Evolutionary conservation across 345 rosid species (phyloP).

Genomic region (Hibiscus trionum): DNA sequence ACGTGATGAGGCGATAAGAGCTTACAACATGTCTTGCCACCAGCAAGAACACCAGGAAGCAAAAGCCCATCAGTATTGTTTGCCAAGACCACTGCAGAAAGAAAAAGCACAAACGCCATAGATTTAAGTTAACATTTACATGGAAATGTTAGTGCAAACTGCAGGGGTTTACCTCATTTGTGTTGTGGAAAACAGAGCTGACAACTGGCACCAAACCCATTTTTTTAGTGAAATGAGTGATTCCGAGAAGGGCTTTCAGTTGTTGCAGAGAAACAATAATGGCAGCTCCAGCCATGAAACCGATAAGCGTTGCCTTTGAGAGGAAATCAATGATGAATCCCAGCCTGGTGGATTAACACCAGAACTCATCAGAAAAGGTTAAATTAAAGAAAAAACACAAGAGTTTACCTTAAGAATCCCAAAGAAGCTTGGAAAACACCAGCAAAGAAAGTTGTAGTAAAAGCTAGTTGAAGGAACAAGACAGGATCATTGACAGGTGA

Average conservation of each 20-base stretch:
- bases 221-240: constrained; percentile 73
- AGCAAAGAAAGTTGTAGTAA: constrained; percentile 83
- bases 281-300: constrained; percentile 99
- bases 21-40: constrained; percentile 72
- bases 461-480: constrained; percentile 79
- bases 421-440: constrained; percentile 91
- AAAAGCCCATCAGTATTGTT: constrained; percentile 73
- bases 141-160: neutral
- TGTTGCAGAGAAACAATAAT: constrained; percentile 85
- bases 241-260: constrained; percentile 83
- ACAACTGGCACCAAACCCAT: constrained; percentile 82
- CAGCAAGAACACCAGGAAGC: constrained; percentile 67
- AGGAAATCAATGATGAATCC: constrained; percentile 89
- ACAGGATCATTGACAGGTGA: constrained; percentile 56
- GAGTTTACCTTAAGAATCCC: constrained; percentile 64
- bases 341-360: constrained; percentile 35
- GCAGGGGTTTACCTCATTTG: constrained; percentile 47
- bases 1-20: neutral
- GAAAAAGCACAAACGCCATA: neutral
- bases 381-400: neutral
- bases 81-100: constrained; percentile 93
- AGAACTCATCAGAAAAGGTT: neutral
- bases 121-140: neutral
- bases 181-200: constrained; percentile 64
- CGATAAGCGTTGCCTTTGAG: constrained; percentile 81